Conservation (phyloP, 2,329 filamentous ascomycete species). For the Curvularia lunata region DNA sequence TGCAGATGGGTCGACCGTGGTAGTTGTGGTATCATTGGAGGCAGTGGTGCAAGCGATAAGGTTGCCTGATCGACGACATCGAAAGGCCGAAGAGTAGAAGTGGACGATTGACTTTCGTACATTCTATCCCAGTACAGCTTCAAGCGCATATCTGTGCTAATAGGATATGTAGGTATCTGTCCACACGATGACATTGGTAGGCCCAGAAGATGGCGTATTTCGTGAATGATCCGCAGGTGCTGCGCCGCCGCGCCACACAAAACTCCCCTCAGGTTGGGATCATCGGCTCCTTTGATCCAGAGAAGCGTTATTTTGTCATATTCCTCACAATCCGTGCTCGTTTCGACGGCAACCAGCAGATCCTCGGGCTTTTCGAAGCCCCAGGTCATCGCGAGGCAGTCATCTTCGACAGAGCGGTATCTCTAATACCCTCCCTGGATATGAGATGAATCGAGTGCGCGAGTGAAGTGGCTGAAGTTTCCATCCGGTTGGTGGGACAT, state of each 20-base stretch:
- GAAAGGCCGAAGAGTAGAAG: neutral
- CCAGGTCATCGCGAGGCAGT: conserved; percentile 18
- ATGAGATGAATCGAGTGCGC: conserved; percentile 8
- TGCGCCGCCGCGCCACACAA: conserved; percentile 15
- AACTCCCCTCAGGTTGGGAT: conserved; percentile 1
- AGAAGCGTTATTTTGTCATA: conserved; percentile 22
- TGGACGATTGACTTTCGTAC: neutral
- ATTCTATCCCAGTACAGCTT: conserved; percentile 14
- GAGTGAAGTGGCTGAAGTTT: conserved; percentile 19
- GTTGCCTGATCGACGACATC: neutral
- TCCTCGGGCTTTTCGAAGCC: conserved; percentile 25
- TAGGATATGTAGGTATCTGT: conserved; percentile 22
- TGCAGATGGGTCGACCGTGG: neutral
- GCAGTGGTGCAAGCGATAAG: neutral
- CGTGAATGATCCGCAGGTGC: conserved; percentile 24
- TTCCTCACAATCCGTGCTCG: conserved; percentile 4
- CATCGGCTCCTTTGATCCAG: conserved; percentile 24
- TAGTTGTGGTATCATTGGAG: neutral
- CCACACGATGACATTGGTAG: conserved; percentile 19
- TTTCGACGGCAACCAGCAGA: conserved; percentile 21
- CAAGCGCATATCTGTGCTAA: conserved; percentile 6
- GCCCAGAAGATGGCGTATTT: conserved; percentile 19
- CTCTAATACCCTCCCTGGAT: conserved; percentile 23
- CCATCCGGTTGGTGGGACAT: conserved; percentile 8
- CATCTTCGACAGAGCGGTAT: conserved; percentile 21